Base-by-base conservation (phyloP, 305 asterid species). In the Fraxinus dipetala region DNA sequence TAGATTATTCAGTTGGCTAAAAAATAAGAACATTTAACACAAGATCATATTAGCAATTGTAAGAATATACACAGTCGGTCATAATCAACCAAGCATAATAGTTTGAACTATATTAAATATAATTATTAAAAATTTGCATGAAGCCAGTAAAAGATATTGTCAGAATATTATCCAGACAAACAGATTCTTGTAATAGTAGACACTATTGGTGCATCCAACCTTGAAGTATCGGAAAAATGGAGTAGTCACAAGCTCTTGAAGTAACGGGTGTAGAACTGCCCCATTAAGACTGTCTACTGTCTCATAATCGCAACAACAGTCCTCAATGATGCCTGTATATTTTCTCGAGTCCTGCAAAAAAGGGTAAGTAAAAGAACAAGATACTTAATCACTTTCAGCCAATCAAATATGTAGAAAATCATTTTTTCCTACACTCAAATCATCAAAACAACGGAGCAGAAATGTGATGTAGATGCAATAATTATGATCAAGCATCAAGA, bases 231-330 rank as follows among this genome's bases (percentile, higher is more conserved):
- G 91, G 83, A 95, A 95, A 86, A 95, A 95, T 35, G 97, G 94
- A 82, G 97, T 95, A 70, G 48, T 89, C 73, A 95, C 97, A 51
- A 95, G 93, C 70, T 90, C 97, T 86, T 94, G 97, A 81, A 95
- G 97, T 89, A 93, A 86, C 78, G 99, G 97, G 87, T 94, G 89
- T 79, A 95, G 80, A 22, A 92, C 97, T 76, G 89, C 97, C 72
- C 88, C 91, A 82, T 94, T 95, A 40, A 94, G 67, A 83, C 87
- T 87, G 88, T 94, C 99, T 77, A 94, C 97, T 22, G 95, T 92
- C 91, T 95, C 98, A 74, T 94, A 94, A 90, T 95, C 99, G 87
- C 98, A 95, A 86, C 99, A 95, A 79, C 99, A 95, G 82, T 89
- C 99, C 90, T 94, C 99, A 85, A 95, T 92, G 26, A 91, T 88